phyloP scores from a whole-genome alignment of 805 yeast species.

The Candida khao-thaluensis region DNA sequence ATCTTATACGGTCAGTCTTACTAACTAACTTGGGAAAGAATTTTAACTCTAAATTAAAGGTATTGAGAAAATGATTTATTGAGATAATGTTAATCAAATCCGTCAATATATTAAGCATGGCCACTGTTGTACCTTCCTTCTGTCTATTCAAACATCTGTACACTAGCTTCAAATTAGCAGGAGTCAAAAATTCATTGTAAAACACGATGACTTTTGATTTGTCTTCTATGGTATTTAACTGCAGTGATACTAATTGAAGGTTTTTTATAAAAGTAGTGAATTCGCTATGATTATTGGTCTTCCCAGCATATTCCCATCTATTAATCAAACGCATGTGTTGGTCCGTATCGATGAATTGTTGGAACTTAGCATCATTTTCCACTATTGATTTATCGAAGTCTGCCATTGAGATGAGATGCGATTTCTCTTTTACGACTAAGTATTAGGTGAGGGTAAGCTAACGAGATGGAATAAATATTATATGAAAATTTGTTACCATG shows the following conservation, averaged over 20 bases:
- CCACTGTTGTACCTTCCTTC: constrained; percentile 59
- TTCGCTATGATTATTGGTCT: constrained; percentile 9
- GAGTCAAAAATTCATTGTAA: constrained; percentile 49
- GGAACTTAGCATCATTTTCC: constrained; percentile 1
- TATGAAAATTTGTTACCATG: too few relatives aligned
- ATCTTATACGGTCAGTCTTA: constrained; percentile 52
- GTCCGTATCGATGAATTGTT: constrained; percentile 3
- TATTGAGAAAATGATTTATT: constrained; percentile 51
- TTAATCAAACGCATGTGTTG: constrained; percentile 5
- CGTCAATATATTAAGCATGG: constrained; percentile 57
- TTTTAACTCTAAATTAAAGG: constrained; percentile 66
- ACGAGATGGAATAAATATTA: too few relatives aligned
- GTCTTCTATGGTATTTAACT: not conserved
- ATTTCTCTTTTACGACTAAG: not conserved
- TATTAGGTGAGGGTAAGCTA: too few relatives aligned
- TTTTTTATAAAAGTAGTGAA: constrained; percentile 5
- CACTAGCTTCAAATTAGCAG: constrained; percentile 57
- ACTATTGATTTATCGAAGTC: constrained; percentile 8
- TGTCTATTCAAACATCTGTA: constrained; percentile 64
- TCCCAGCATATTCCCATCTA: constrained; percentile 12
- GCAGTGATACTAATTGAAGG: constrained; percentile 6
- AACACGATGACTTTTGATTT: constrained; percentile 18
- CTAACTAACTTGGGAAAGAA: constrained; percentile 60
- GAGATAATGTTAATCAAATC: constrained; percentile 20
- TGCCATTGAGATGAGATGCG: constrained; percentile 8